phyloP scores from a whole-genome alignment of 129 eudicot genomes.

The Artemisia tridentata region DNA sequence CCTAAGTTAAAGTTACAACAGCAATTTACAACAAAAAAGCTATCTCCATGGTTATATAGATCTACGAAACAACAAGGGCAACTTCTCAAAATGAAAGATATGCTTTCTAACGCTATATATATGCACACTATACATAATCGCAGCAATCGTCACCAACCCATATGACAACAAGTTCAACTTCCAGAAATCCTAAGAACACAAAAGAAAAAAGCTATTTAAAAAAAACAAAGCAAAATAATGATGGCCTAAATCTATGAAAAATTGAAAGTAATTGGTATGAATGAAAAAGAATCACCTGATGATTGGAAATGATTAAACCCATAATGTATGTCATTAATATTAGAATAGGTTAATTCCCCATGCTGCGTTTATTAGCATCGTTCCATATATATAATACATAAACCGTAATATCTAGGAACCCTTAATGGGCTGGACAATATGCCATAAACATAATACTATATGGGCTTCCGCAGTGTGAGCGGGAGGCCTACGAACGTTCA shows the following conservation, averaged over 20 bases:
- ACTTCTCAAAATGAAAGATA: constrained; percentile 71
- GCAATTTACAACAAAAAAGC: not conserved
- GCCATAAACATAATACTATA: too few species aligned
- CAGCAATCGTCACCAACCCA: constrained; percentile 60
- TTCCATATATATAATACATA: too few species aligned
- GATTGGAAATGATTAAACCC: constrained; percentile 58
- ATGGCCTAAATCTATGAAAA: not conserved
- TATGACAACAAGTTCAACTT: constrained; percentile 61
- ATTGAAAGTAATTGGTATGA: not conserved
- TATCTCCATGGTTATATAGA: not conserved
- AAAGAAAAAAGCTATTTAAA: not conserved
- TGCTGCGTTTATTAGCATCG: too few species aligned
- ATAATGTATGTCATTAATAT: constrained; percentile 66
- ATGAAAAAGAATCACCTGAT: not conserved
- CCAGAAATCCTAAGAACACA: constrained; percentile 71
- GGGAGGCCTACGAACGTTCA: too few species aligned
- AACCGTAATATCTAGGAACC: too few species aligned
- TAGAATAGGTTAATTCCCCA: too few species aligned
- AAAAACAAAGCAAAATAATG: not conserved
- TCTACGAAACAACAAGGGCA: constrained; percentile 21
- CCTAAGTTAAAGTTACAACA: too few species aligned
- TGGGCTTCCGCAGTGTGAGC: too few species aligned
- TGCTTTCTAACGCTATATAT: constrained; percentile 69
- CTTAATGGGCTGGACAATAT: too few species aligned
- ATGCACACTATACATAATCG: constrained; percentile 60